phyloP scores from a whole-genome alignment of 331 rosid genomes.

The Dryas integrifolia region DNA sequence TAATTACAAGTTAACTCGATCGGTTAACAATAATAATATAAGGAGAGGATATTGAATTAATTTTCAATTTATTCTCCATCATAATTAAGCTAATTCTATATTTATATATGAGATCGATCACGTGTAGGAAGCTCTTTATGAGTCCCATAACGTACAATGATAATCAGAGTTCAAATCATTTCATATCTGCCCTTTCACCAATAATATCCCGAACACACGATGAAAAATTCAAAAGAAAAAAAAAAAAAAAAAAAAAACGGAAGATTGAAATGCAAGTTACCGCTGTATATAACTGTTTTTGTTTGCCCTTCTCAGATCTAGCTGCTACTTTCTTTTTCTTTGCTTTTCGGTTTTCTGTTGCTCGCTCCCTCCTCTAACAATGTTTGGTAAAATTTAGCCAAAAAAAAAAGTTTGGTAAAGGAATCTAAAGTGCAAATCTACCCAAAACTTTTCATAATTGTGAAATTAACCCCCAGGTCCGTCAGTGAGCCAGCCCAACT shows the following conservation, averaged over 20 bases:
- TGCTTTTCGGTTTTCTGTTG: not conserved
- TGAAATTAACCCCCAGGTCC: no score
- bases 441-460: no score
- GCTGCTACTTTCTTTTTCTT: not conserved
- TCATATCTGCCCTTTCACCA: not conserved
- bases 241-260: not conserved
- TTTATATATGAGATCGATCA: not conserved
- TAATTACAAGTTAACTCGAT: conserved; percentile 34
- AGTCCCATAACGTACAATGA: not conserved
- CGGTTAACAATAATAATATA: conserved; percentile 18
- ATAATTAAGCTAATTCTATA: not conserved
- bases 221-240: not conserved
- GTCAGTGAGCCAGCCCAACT: no score
- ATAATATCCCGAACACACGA: not conserved
- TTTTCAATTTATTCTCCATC: not conserved
- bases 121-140: not conserved
- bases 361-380: not conserved
- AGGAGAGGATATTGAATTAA: not conserved
- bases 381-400: not conserved
- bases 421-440: not conserved
- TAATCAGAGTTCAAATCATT: not conserved
- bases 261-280: not conserved
- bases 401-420: not conserved
- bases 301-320: conserved; percentile 9
- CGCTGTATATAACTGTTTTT: not conserved